These are phyloP conservation scores for Neopestalotiopsis sp. DNA, from an alignment of 2,329 filamentous ascomycete genomes.

Conservation along the genomic window DNA sequence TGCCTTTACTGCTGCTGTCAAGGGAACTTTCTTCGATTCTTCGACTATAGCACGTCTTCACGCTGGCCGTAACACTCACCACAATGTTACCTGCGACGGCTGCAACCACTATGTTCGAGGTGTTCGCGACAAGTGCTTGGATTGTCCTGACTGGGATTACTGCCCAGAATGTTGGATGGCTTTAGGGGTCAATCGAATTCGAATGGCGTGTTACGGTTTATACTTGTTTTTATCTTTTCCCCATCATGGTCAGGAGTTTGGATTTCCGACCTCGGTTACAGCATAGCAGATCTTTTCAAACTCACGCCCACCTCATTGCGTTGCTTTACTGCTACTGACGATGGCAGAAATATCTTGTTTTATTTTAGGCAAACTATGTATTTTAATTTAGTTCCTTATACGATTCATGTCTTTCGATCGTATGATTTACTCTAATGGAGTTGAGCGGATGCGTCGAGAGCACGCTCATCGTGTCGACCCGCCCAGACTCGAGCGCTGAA, in stretches of 20 bases:
- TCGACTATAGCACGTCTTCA: constrained; percentile 72
- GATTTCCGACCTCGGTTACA: too few species aligned
- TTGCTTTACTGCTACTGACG: too few species aligned
- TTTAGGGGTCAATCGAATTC: too few species aligned
- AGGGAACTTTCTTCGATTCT: constrained; percentile 65
- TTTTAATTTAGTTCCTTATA: not conserved
- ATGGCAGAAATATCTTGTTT: not conserved
- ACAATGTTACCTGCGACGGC: constrained; percentile 92
- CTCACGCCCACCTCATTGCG: too few species aligned
- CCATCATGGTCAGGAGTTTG: too few species aligned
- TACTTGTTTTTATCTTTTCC: too few species aligned
- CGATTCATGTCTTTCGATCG: not conserved
- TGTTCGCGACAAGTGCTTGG: constrained; percentile 93
- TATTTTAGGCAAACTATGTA: not conserved
- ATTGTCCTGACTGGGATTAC: constrained; percentile 98
- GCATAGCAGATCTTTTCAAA: not conserved
- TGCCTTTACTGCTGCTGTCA: constrained; percentile 72
- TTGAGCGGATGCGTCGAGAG: not conserved
- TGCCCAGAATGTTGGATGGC: constrained; percentile 62
- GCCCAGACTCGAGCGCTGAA: not conserved
- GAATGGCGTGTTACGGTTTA: too few species aligned
- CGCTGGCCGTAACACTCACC: constrained; percentile 80
- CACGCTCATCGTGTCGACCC: not conserved
- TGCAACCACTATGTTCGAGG: constrained; percentile 89
- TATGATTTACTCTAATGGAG: not conserved